Evolutionary conservation across 208 protist genomes (phyloP).

Genomic region (Crithidia brevicula): DNA sequence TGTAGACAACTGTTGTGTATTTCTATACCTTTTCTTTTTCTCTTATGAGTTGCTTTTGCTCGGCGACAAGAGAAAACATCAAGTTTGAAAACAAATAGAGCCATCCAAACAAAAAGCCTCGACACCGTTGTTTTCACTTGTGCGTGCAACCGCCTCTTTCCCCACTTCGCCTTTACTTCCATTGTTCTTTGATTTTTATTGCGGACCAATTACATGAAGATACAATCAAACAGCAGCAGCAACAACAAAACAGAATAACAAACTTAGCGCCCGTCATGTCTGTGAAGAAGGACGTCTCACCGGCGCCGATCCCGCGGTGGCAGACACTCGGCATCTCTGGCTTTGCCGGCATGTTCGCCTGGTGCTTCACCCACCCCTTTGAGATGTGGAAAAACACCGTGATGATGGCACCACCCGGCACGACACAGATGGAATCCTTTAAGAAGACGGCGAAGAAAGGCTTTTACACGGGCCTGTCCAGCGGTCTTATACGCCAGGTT

Average conservation of each 20-base stretch:
- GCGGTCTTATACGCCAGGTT: conserved; percentile 85
- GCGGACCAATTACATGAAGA: background rate
- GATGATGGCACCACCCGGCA: conserved; percentile 70
- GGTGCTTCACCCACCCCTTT: conserved; percentile 92
- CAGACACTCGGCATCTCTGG: conserved; percentile 82
- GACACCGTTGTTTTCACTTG: too few relatives aligned
- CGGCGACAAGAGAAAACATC: too few relatives aligned
- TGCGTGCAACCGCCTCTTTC: background rate
- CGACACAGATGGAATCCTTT: conserved; percentile 52
- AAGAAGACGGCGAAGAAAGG: conserved; percentile 56
- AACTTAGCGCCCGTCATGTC: background rate
- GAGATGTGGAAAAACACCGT: conserved; percentile 95
- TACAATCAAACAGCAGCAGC: background rate
- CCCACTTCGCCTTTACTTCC: background rate
- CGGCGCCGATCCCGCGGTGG: conserved; percentile 40
- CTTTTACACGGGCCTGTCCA: conserved; percentile 84
- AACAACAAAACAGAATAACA: background rate
- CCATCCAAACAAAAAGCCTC: too few relatives aligned
- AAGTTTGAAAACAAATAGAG: too few relatives aligned
- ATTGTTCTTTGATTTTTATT: background rate
- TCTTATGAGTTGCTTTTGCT: too few relatives aligned
- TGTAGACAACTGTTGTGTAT: too few relatives aligned
- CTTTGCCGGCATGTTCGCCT: conserved; percentile 85
- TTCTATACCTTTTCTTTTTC: too few relatives aligned
- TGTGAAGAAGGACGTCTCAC: conserved; percentile 11